Base-by-base conservation (phyloP, 2,329 filamentous ascomycete species). In the Didymella exigua region DNA sequence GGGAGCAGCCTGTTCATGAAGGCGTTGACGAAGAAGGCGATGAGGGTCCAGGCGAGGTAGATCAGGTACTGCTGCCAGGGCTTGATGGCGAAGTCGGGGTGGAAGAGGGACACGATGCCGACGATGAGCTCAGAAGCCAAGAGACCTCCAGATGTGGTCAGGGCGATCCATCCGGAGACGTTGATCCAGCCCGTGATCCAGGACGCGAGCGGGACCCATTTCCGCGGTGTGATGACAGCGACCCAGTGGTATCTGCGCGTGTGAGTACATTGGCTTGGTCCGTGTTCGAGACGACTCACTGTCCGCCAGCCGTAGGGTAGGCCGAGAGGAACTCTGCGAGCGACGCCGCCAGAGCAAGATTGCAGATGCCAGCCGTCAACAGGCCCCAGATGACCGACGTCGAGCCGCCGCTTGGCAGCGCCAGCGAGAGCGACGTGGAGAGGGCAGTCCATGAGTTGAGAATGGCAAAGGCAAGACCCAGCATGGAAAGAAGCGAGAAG, bases 141-240 rank as follows among this genome's bases (percentile, higher is more conserved):
- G 19, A 90, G 78, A 1, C 87, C 86, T 14, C 84, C 88, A 0
- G 87, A 89, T 7, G 88, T 88, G 4, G 85, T 86, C 48, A 91
- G 74, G 4, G 74, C 74, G 27, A 89, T 86, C 86, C 88, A 90
- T 14, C 87, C 88, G n/a, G 85, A 85, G 31, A 86, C 83, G 63
- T 87, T 88, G 71, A 87, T 89, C 87, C 88, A 91, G 24, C 88
- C 88, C 0, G 87, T 90, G 41, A 86, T 82, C 78, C 87, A 91
- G 41, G 86, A 87, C 10, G 90, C 80, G 26, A 85, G 77, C 0
- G 85, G 84, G 16, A 84, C 82, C 79, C 81, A 88, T 50, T 74
- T 76, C 54, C 81, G 79, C 79, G 85, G 87, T 27, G 83, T 81
- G 58, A 90, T 76, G 45, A 85, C 79, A 49, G 88, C 86, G 2